phyloP scores from a whole-genome alignment of 2,329 filamentous ascomycete genomes.

The Magnaporthales sp. region DNA sequence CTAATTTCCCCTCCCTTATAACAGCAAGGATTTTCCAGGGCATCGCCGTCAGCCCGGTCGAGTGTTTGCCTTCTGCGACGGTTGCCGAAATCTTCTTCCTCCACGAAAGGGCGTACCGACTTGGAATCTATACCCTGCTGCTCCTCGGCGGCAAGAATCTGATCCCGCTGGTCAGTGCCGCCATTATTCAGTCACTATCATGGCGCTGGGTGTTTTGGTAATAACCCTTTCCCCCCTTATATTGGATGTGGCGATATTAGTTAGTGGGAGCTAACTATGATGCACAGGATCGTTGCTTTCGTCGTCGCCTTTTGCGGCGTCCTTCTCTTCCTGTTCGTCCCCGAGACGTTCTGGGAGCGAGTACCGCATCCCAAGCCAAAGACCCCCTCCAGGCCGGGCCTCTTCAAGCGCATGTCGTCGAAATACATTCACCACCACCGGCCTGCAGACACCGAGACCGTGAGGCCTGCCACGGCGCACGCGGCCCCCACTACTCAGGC shows the following conservation, averaged over 20 bases:
- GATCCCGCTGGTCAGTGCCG: conserved; percentile 78
- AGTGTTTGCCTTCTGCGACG: conserved; percentile 86
- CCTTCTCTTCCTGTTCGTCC: conserved; percentile 81
- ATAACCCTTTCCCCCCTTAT: conserved; percentile 16
- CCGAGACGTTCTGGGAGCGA: conserved; percentile 93
- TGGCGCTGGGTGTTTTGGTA: conserved; percentile 93
- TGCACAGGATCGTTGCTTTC: conserved; percentile 66
- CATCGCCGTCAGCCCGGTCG: conserved; percentile 78
- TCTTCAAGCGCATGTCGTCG: not conserved
- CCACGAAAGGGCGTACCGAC: conserved; percentile 84
- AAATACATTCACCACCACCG: not conserved
- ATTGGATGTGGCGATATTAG: conserved; percentile 12
- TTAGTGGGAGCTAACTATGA: conserved; percentile 11
- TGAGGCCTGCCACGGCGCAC: not conserved
- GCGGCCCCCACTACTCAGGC: not conserved
- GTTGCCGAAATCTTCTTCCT: conserved; percentile 96
- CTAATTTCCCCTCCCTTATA: conserved; percentile 70
- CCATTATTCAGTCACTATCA: conserved; percentile 63
- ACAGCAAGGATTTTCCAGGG: conserved; percentile 82
- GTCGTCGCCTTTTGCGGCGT: conserved; percentile 62
- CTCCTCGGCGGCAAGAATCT: conserved; percentile 88
- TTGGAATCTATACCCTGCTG: conserved; percentile 87
- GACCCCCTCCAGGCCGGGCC: conserved; percentile 6
- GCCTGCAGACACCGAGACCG: no score
- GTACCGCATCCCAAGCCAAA: conserved; percentile 37